Conservation (phyloP, 768 basidiomycete species). For the Suillus americanus region DNA sequence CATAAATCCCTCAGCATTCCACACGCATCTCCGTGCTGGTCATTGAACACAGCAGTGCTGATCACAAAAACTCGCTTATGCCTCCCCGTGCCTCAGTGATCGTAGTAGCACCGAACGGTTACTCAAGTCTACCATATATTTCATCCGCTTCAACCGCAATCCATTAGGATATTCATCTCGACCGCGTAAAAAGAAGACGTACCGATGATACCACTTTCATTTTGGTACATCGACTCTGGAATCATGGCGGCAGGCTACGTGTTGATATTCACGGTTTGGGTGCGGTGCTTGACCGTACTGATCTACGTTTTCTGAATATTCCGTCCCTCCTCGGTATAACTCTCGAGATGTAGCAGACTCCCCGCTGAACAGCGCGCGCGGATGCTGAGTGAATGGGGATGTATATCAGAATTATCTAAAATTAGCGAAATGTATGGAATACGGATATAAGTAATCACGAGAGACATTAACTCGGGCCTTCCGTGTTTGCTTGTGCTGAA, state of each 20-base stretch:
- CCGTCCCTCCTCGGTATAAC: constrained; percentile 30
- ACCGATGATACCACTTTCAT: constrained; percentile 37
- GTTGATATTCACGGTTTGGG: constrained; percentile 70
- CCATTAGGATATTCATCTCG: constrained; percentile 40
- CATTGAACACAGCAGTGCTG: constrained; percentile 86
- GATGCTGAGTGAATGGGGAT: constrained; percentile 27
- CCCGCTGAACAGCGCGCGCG: no score
- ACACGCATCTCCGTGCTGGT: constrained; percentile 82
- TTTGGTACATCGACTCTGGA: constrained; percentile 44
- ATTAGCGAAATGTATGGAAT: constrained; percentile 7
- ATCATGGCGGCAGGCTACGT: constrained; percentile 70
- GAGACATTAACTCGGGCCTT: constrained; percentile 21
- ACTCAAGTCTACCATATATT: constrained; percentile 34
- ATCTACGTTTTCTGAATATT: constrained; percentile 41
- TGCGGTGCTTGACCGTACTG: constrained; percentile 60
- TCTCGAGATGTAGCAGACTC: constrained; percentile 32
- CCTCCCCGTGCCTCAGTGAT: constrained; percentile 32
- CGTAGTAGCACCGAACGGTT: constrained; percentile 28
- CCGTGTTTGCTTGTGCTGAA: constrained; percentile 18
- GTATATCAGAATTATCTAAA: constrained; percentile 17
- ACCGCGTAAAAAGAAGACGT: constrained; percentile 40
- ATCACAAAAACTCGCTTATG: constrained; percentile 58
- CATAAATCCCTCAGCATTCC: constrained; percentile 84
- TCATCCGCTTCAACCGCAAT: constrained; percentile 35
- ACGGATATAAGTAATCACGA: constrained; percentile 20